Conservation (phyloP, 2,329 filamentous ascomycete genomes). For the Aspergillus quadricinctus region DNA sequence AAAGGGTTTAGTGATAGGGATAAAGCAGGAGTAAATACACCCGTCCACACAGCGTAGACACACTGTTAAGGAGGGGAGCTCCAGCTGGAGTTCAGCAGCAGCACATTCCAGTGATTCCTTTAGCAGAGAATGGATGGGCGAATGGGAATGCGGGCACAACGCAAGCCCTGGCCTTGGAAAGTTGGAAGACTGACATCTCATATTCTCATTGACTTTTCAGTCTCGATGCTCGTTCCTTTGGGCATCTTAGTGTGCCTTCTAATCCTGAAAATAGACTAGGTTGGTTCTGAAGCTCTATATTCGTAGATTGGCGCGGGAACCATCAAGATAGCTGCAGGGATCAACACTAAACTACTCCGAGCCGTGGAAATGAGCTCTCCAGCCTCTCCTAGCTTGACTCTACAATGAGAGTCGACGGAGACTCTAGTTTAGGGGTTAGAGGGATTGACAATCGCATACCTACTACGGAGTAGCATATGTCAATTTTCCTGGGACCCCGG, state of each 20-base stretch:
- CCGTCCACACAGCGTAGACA: constrained; percentile 1
- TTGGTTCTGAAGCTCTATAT: neutral
- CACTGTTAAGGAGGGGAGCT: constrained; percentile 5
- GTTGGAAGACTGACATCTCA: neutral
- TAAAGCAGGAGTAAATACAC: constrained; percentile 2
- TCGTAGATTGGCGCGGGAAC: neutral
- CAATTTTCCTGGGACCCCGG: neutral
- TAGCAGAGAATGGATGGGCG: neutral
- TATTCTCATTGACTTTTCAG: neutral
- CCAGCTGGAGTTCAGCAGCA: neutral
- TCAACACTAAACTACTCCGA: neutral
- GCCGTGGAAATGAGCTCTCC: neutral
- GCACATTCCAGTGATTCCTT: neutral
- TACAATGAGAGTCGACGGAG: neutral
- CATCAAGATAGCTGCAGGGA: neutral
- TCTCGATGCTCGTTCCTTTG: neutral
- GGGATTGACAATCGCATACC: neutral
- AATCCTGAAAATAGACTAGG: neutral
- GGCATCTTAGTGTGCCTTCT: neutral
- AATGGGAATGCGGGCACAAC: neutral
- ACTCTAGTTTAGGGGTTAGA: too few species aligned
- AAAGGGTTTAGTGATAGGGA: constrained; percentile 2
- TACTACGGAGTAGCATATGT: neutral
- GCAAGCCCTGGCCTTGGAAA: neutral
- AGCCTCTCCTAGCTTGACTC: neutral